phyloP scores from a whole-genome alignment of 106 monocot genomes.

The Apostasia shenzhenica region DNA sequence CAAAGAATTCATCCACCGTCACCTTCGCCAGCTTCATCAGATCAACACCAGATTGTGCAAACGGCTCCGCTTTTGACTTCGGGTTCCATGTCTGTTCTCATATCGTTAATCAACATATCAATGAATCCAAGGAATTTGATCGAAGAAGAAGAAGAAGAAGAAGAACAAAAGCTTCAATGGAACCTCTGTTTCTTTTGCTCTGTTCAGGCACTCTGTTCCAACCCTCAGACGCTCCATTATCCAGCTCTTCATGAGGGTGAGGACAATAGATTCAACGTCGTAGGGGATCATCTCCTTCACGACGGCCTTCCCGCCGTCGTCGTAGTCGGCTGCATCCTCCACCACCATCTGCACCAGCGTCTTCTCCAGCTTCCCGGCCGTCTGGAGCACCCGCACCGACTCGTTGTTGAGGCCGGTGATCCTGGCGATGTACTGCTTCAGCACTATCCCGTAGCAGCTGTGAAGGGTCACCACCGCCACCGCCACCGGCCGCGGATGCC shows the following conservation, averaged over 20 bases:
- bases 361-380: conserved; percentile 32
- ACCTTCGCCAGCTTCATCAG: conserved; percentile 27
- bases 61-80: conserved; percentile 28
- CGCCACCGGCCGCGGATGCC: conserved; percentile 21
- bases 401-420: conserved; percentile 15
- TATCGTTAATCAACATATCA: not conserved
- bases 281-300: conserved; percentile 32
- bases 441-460: conserved; percentile 25
- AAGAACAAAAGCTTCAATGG: not conserved
- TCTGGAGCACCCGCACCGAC: conserved; percentile 19
- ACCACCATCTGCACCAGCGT: conserved; percentile 31
- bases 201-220: conserved; percentile 25
- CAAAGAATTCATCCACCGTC: conserved; percentile 33
- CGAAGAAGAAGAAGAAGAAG: not conserved
- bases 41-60: conserved; percentile 29
- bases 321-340: conserved; percentile 23
- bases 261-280: conserved; percentile 22
- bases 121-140: not conserved
- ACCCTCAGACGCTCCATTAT: conserved; percentile 21
- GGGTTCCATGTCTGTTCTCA: conserved; percentile 29
- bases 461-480: conserved; percentile 34
- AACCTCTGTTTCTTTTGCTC: conserved; percentile 38
- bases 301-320: conserved; percentile 29
- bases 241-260: conserved; percentile 32
- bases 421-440: conserved; percentile 30